phyloP scores from a whole-genome alignment of 257 asterid species.

The Penstemon davidsonii region DNA sequence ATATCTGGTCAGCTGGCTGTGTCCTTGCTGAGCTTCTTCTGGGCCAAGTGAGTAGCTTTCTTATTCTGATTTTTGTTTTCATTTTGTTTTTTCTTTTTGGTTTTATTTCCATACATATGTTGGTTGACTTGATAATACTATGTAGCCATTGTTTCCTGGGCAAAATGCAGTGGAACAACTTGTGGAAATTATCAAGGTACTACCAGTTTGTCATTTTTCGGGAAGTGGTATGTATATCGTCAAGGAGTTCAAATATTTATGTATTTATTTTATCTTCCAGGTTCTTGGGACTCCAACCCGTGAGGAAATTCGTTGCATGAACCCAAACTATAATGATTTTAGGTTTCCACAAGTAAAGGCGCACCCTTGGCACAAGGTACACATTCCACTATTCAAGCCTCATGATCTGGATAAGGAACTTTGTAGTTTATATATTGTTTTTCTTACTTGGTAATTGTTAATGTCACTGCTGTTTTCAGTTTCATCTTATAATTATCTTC shows the following conservation, averaged over 20 bases:
- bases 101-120: not conserved
- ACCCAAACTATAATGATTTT: slow-evolving; percentile 83
- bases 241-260: slow-evolving; percentile 23
- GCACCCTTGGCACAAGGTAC: slow-evolving; percentile 98
- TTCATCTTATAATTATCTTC: not conserved
- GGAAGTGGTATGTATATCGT: slow-evolving; percentile 16
- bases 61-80: slow-evolving; percentile 1
- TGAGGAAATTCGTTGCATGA: slow-evolving; percentile 96
- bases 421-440: not conserved
- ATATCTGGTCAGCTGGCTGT: slow-evolving; percentile 99
- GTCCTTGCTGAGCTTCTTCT: slow-evolving; percentile 93
- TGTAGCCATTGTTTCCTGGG: slow-evolving; percentile 92
- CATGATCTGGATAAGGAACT: slow-evolving; percentile 2
- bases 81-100: not conserved
- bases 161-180: slow-evolving; percentile 96
- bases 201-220: slow-evolving; percentile 10
- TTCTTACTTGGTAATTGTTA: slow-evolving; percentile 3
- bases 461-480: not conserved
- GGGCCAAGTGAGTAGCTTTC: slow-evolving; percentile 64
- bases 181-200: slow-evolving; percentile 92
- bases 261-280: slow-evolving; percentile 36
- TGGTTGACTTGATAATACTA: not conserved
- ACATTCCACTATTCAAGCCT: slow-evolving; percentile 13
- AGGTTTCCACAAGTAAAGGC: slow-evolving; percentile 96
- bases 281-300: slow-evolving; percentile 97